Evolutionary conservation across 2,329 filamentous ascomycete species (phyloP), one percentile per base, ranked within the genome.

Genomic region (Fusarium sp.): DNA sequence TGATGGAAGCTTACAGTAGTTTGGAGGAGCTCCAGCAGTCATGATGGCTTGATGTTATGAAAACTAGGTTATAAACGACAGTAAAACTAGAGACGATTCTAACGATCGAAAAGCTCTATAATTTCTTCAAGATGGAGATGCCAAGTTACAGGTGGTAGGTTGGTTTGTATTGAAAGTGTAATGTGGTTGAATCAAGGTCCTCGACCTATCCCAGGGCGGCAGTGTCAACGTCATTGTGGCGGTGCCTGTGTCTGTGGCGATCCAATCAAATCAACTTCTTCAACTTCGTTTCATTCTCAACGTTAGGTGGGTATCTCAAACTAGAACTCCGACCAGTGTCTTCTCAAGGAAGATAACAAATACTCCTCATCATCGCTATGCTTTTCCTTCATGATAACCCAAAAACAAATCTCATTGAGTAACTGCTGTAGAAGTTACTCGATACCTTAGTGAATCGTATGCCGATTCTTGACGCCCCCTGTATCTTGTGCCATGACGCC

Each of bases 1-100:
- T 39, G n/a, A 57, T 47, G 38, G 38, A 33, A 50, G 63, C 84
- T 73, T 81, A 89, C 88, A 90, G 75, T 90, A 90, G 74, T 90
- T 84, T 21, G 87, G 85, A 29, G 86, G 86, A 11, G 82, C 71
- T 53, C 78, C 80, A 46, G 78, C 70, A 57, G 78, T 63, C 79
- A 80, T 82, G 10, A 66, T 79, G 65, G 26, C 42, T 53, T 29
- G 38, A 23, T 55, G 24, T 57, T 31, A 54, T 33, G 35, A 42
- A 31, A 33, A 26, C 21, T 47, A 31, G 56, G 57, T 43, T 43
- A 21, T 21, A 29, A 46, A 41, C 41, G 48, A 42, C 26, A 52
- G 43, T 28, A 53, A 49, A 42, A n/a, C 37, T 23, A 21, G 23
- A 59, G 41, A 20, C n/a, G 48, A 23, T 63, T 63, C 23, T 47